Evolutionary conservation across 192 early-diverging fungal genomes (phyloP), one percentile per base, ranked within the genome.

Genomic region (Entomortierella lignicola): DNA sequence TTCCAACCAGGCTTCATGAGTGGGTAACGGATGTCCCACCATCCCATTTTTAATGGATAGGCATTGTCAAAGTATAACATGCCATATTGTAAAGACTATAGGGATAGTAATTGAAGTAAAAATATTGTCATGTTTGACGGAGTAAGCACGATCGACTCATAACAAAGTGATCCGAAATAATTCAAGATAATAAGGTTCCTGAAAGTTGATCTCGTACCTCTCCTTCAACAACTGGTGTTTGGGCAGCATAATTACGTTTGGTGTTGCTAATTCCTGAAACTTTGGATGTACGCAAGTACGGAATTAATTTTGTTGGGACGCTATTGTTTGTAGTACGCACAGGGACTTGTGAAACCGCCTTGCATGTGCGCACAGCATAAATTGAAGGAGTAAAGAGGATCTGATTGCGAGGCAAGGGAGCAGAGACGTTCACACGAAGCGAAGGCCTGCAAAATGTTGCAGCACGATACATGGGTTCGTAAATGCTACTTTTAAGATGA

Each of bases 51-150:
- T 56, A 79, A 67, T 0, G 75, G 75, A 26, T 70, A 79, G 1
- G 75, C 67, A 26, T 79, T 79, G n/a, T 79, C 75, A 66, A 79
- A 79, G 63, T 79, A 79, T 17, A 79, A 57, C 75, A 79, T 61
- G 21, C 75, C 75, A 55, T 79, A 70, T 34, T 70, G 50, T n/a
- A 70, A 44, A 12, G 63, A 15, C 15, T 47, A 15, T 47, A 15
- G 17, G 34, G 34, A 7, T 7, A 37, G 34, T 10, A 37, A 37
- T 37, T 37, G 34, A 37, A 37, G 10, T 37, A 10, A 10, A 37
- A 37, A 37, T n/a, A n/a, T n/a, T n/a, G n/a, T n/a, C n/a, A n/a
- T n/a, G n/a, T n/a, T n/a, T n/a, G n/a, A n/a, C n/a, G n/a, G n/a
- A n/a, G n/a, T n/a, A n/a, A n/a, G n/a, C n/a, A n/a, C n/a, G n/a